A percentile compares a stretch with the other conserved stretches of the same genome.
phyloP scores from a whole-genome alignment of 2,329 filamentous ascomycete species.

The Sporothrix protearum region DNA sequence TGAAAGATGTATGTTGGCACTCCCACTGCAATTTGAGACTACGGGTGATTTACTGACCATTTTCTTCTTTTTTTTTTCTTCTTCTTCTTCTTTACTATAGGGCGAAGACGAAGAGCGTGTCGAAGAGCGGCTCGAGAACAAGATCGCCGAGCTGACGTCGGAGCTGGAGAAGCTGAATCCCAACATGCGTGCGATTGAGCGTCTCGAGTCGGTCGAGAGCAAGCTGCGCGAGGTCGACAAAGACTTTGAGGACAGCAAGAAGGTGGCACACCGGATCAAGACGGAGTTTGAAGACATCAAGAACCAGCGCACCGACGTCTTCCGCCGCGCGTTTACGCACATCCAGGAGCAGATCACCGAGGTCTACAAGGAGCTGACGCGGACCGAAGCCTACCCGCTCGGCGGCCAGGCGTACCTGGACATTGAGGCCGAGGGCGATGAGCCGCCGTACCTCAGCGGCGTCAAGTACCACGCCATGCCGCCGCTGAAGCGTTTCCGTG shows the following conservation, averaged over 20 bases:
- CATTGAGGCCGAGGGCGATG: conserved; percentile 84
- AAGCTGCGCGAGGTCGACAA: conserved; percentile 80
- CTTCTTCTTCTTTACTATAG: conserved; percentile 35
- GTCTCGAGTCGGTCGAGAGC: conserved; percentile 78
- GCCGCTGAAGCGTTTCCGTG: conserved; percentile 93
- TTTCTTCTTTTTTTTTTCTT: conserved; percentile 1
- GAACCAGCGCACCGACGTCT: conserved; percentile 78
- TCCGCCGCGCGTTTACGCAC: conserved; percentile 91
- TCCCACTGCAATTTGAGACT: too few species aligned
- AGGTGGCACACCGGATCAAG: conserved; percentile 54
- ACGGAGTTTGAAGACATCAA: conserved; percentile 71
- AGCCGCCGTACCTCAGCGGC: conserved; percentile 85
- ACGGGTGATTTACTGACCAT: background rate
- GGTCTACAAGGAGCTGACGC: conserved; percentile 93
- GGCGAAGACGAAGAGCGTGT: conserved; percentile 53
- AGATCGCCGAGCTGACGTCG: conserved; percentile 66
- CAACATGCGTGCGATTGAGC: conserved; percentile 93
- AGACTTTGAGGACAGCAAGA: conserved; percentile 82
- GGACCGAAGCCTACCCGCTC: conserved; percentile 85
- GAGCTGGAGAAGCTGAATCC: conserved; percentile 94
- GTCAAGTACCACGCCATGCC: conserved; percentile 99
- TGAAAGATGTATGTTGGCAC: conserved; percentile 63
- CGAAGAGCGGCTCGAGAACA: conserved; percentile 73
- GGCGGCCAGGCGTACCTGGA: conserved; percentile 87
- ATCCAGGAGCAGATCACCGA: conserved; percentile 91